Evolutionary conservation across 495 filamentous ascomycete genomes (phyloP).

Genomic region (Bacidia gigantensis): DNA sequence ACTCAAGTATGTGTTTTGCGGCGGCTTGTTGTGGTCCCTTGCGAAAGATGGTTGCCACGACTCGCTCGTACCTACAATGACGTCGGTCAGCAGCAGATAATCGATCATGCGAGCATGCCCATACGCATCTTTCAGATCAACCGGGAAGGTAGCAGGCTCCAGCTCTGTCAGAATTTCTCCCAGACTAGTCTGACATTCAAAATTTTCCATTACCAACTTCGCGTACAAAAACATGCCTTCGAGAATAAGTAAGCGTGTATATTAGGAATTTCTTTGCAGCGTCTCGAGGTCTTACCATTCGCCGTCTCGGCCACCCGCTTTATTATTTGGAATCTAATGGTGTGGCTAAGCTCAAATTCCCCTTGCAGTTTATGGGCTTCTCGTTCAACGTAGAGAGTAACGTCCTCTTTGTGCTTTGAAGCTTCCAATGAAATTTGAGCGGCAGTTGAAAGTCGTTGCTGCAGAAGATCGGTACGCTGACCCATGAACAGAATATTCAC

Average conservation of each 20-base stretch:
- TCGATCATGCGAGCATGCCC: too few species aligned
- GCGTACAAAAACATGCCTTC: background rate
- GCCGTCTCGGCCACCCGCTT: background rate
- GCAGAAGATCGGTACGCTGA: background rate
- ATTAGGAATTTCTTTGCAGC: background rate
- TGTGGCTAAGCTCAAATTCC: background rate
- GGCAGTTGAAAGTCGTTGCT: background rate
- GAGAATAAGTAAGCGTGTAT: background rate
- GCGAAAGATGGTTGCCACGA: background rate
- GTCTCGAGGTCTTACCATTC: background rate
- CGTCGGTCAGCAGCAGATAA: too few species aligned
- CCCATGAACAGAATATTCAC: background rate
- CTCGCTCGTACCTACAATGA: background rate
- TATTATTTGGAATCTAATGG: background rate
- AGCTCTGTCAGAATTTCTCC: background rate
- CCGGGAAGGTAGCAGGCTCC: background rate
- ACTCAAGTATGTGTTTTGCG: background rate
- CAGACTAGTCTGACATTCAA: background rate
- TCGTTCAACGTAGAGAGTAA: background rate
- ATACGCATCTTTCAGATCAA: background rate
- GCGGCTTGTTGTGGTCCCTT: background rate
- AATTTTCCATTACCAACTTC: background rate
- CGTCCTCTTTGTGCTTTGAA: background rate
- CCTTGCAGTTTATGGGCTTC: background rate
- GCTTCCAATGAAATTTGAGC: background rate